Evolutionary conservation across 768 basidiomycete species (phyloP), one percentile per base, ranked within the genome.

Genomic region (Serendipita sp.): DNA sequence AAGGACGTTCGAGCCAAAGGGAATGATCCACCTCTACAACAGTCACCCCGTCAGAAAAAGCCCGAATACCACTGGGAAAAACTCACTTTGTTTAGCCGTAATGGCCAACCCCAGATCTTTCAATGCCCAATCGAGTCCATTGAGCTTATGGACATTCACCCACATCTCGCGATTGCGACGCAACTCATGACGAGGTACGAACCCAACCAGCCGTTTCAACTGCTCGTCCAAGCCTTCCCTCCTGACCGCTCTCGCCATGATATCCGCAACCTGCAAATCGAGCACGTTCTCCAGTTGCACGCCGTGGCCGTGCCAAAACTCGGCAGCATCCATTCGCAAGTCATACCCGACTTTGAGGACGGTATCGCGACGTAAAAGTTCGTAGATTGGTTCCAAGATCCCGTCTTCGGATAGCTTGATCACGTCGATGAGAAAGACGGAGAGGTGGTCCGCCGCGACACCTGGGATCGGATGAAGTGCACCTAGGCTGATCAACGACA

Each of bases 281-380:
- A 60, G 18, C 27, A 60, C 55, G 18, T 60, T 27, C 29, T 27
- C 34, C 8, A 60, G 11, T n/a, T 29, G 4, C 16, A 60, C 33
- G 27, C 33, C 27, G 36, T 60, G 55, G 4, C 55, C 55, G 33
- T 60, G 55, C 27, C 27, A 34, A 27, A 60, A 60, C 33, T 60
- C 55, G 33, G 55, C 23, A 37, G 27, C 55, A n/a, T 60, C 55
- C 55, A 60, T 60, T 23, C 55, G 33, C 4, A 31, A 10, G 36
- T 60, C 55, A 37, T 29, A 60, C 16, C 16, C 55, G 55, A 60
- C 36, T 36, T 60, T 60, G 55, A 60, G 36, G 16, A 60, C 55
- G 16, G 23, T 36, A 11, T 60, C 33, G 29, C 29, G 16, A 34
- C 27, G 23, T 11, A 60, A 10, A 29, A 27, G 23, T 31, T 27